Conservation (phyloP, 805 yeast genomes). For the Zygoascus biomembranicola region DNA sequence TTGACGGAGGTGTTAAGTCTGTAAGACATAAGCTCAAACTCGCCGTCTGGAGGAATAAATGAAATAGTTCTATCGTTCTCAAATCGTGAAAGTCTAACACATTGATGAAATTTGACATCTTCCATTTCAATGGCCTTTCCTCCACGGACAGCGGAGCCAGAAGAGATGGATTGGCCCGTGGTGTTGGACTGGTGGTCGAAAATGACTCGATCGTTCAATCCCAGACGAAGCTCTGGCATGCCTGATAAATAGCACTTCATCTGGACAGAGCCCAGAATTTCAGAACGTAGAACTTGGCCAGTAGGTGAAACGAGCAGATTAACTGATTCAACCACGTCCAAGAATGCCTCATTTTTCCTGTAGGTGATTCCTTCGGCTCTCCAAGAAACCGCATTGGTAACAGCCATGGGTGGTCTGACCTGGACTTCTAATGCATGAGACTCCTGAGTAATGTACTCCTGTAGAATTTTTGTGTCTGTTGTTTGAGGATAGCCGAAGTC, state of each 20-base stretch:
- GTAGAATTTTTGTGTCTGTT: conserved; percentile 68
- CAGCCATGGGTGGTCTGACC: conserved; percentile 57
- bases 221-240: conserved; percentile 76
- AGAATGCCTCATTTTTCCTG: conserved; percentile 81
- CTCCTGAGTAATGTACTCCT: conserved; percentile 66
- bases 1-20: conserved; percentile 33
- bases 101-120: conserved; percentile 79
- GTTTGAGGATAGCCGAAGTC: conserved; percentile 83
- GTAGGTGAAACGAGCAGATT: conserved; percentile 58
- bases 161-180: conserved; percentile 23
- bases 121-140: conserved; percentile 35
- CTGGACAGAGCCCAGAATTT: conserved; percentile 62
- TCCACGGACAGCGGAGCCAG: conserved; percentile 11
- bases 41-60: conserved; percentile 89
- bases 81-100: conserved; percentile 66
- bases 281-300: conserved; percentile 54
- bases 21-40: conserved; percentile 56
- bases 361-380: conserved; percentile 85
- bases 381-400: conserved; percentile 80
- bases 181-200: conserved; percentile 21
- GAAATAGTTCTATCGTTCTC: conserved; percentile 52
- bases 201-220: conserved; percentile 44
- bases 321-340: conserved; percentile 73
- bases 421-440: conserved; percentile 33
- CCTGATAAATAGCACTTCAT: conserved; percentile 78